Percentiles rank a stretch among this genome's conserved stretches.
Conservation (phyloP, 2,329 filamentous ascomycete genomes). For the Blastomyces silverae region DNA sequence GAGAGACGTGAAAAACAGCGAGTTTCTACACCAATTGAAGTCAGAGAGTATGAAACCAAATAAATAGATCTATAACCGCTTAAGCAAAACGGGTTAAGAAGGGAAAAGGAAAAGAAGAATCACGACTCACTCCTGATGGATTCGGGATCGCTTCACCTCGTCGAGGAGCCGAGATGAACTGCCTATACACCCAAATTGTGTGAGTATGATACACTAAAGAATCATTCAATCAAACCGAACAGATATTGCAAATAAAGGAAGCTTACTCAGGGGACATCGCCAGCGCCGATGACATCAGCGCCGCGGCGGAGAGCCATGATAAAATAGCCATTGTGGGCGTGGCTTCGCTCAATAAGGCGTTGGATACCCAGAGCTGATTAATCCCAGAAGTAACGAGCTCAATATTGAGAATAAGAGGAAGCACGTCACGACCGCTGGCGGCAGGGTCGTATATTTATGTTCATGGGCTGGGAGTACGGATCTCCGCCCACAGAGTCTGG, state of each 20-base stretch:
- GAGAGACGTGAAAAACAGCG: slow-evolving; percentile 54
- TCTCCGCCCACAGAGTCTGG: neutral
- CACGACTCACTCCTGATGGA: slow-evolving; percentile 35
- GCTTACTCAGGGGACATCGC: slow-evolving; percentile 27
- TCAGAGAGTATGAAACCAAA: slow-evolving; percentile 5
- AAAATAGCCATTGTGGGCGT: slow-evolving; percentile 19
- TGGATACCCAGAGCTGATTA: slow-evolving; percentile 1
- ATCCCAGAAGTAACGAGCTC: slow-evolving; percentile 5
- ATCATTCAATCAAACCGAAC: neutral
- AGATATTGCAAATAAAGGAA: neutral
- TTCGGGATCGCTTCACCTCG: slow-evolving; percentile 35
- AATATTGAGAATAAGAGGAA: neutral
- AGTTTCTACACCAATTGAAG: slow-evolving; percentile 29
- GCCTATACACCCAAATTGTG: slow-evolving; percentile 22
- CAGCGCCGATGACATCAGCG: slow-evolving; percentile 23
- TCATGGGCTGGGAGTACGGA: neutral
- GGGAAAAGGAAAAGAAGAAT: slow-evolving; percentile 8
- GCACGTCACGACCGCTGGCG: neutral
- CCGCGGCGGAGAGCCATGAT: slow-evolving; percentile 24
- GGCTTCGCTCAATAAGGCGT: slow-evolving; percentile 1
- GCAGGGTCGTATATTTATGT: slow-evolving; percentile 2
- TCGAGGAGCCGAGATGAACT: slow-evolving; percentile 35
- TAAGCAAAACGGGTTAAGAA: neutral
- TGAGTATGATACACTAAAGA: neutral
- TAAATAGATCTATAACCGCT: neutral